Conservation (phyloP, 2,329 filamentous ascomycete species). For the Epichloe sylvatica region DNA sequence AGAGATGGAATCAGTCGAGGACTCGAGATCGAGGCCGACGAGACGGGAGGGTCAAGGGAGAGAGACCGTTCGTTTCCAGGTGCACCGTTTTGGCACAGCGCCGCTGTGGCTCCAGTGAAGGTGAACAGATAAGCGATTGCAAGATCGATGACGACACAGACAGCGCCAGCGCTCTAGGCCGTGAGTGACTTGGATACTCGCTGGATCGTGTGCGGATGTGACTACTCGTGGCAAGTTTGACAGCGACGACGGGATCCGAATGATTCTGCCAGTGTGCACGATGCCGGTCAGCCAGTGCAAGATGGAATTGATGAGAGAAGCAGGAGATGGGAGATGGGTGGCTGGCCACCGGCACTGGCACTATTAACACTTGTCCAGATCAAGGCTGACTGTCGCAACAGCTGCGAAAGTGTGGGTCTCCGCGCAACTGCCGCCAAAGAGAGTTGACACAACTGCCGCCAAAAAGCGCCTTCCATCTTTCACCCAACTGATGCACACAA, state of each 20-base stretch:
- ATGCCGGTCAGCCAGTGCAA: not conserved
- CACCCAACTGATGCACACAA: too few species aligned
- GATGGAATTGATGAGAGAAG: not conserved
- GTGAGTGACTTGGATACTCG: not conserved
- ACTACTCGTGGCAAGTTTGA: not conserved
- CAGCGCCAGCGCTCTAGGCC: not conserved
- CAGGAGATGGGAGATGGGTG: too few species aligned
- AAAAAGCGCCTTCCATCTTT: too few species aligned
- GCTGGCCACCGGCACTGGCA: not conserved
- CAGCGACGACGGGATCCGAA: not conserved
- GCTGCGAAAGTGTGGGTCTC: too few species aligned
- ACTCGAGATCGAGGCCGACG: not conserved
- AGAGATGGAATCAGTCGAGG: not conserved
- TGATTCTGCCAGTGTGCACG: not conserved
- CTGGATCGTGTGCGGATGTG: not conserved
- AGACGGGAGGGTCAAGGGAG: not conserved
- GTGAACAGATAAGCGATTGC: not conserved
- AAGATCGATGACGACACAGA: conserved; percentile 2
- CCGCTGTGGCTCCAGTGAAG: not conserved
- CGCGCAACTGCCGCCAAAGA: too few species aligned
- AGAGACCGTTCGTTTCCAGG: not conserved
- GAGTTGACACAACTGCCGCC: too few species aligned
- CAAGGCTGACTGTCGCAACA: too few species aligned
- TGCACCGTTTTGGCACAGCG: not conserved
- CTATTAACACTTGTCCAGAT: too few species aligned